Conservation (phyloP, 1,284 basidiomycete species). For the Pseudozyma hubeiensis region DNA sequence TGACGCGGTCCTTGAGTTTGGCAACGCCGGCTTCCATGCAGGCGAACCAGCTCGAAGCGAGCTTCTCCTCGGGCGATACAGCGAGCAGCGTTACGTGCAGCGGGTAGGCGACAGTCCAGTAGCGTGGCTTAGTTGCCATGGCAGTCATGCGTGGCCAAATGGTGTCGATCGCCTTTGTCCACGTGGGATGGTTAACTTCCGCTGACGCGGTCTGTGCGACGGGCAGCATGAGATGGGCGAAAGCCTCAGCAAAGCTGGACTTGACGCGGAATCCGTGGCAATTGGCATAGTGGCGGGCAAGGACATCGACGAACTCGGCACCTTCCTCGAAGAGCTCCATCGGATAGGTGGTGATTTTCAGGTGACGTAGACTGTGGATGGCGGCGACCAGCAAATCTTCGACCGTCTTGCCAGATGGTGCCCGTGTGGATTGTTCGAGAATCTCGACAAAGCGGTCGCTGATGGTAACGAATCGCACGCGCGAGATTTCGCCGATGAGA, state of each 20-base stretch:
- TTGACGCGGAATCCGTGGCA: slow-evolving; percentile 88
- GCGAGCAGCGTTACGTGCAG: slow-evolving; percentile 85
- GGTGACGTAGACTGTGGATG: slow-evolving; percentile 61
- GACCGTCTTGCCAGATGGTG: slow-evolving; percentile 51
- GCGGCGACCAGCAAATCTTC: slow-evolving; percentile 62
- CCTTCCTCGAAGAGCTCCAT: slow-evolving; percentile 93
- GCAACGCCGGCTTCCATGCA: slow-evolving; percentile 72
- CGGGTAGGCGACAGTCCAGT: slow-evolving; percentile 89
- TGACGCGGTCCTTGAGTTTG: slow-evolving; percentile 86
- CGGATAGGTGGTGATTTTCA: slow-evolving; percentile 77
- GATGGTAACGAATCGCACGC: slow-evolving; percentile 55
- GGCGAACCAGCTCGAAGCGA: slow-evolving; percentile 83
- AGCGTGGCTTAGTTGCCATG: slow-evolving; percentile 89
- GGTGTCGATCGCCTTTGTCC: slow-evolving; percentile 88
- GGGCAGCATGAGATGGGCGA: slow-evolving; percentile 83
- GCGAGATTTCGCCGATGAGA: slow-evolving; percentile 63
- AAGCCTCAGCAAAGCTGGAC: slow-evolving; percentile 84
- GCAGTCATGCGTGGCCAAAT: slow-evolving; percentile 86
- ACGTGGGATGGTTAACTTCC: slow-evolving; percentile 93
- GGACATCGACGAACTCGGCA: slow-evolving; percentile 86
- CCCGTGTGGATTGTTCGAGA: slow-evolving; percentile 55
- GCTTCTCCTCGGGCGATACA: slow-evolving; percentile 86
- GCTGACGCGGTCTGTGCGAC: slow-evolving; percentile 92
- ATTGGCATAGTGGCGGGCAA: slow-evolving; percentile 84
- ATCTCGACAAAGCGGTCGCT: slow-evolving; percentile 64